Base-by-base conservation (phyloP, 1,284 basidiomycete species). In the Pseudozyma hubeiensis region DNA sequence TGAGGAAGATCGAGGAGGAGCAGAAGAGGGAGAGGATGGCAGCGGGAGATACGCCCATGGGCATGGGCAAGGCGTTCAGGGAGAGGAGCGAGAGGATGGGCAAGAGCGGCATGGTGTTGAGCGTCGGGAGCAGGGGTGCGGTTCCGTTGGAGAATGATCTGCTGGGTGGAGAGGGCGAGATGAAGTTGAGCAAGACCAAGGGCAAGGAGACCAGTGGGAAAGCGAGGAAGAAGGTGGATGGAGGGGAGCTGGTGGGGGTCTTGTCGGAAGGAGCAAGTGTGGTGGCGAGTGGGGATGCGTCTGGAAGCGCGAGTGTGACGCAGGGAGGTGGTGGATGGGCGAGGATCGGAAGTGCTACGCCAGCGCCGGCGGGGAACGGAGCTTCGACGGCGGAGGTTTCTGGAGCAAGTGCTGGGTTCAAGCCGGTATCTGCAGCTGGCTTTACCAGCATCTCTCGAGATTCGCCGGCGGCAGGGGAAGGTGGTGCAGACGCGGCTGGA, bases 71-170 rank as follows among this genome's bases (percentile, higher is more conserved):
- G 24, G 81, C 82, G n/a, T 83, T 84, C 56, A 69, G 71, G 53
- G 75, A 59, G 37, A 58, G 82, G 45, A 70, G 78, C 29, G 78
- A 78, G 65, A 66, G 80, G 2, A 81, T 71, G n/a, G 82, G 82
- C 3, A 79, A 82, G 57, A 82, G 81, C 16, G 81, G 82, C 56
- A 84, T 84, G 82, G 81, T 84, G 30, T 71, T 83, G 19, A 81
- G 82, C 49, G 81, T 84, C 5, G 82, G 81, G 2, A 71, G 62
- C 40, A 62, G 61, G 16, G 80, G 75, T 9, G 64, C 77, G 47
- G 82, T 81, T 29, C 82, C 82, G 14, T 76, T 79, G 54, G 77
- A 82, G n/a, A 63, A 77, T 24, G 78, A 78, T 47, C 49, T 82
- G 53, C 63, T 83, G 19, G 68, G 58, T 31, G 60, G 64, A 1